These are phyloP conservation scores for Colletotrichum musae DNA, from an alignment of 2,329 filamentous ascomycete species.

Conservation along the genomic window DNA sequence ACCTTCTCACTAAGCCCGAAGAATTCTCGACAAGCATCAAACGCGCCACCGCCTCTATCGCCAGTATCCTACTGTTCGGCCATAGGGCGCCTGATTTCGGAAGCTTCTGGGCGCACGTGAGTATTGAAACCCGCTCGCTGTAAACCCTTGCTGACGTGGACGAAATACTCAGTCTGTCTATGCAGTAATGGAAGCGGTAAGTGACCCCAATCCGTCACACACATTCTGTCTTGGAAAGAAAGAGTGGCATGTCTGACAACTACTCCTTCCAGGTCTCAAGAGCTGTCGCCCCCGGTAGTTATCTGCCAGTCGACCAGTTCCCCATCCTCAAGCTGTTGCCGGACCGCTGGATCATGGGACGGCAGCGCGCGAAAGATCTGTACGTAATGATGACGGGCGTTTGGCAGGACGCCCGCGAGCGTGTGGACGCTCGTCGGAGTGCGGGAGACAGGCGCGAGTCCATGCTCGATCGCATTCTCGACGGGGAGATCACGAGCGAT, in stretches of 20 bases:
- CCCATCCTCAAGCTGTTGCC: constrained; percentile 60
- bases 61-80: constrained; percentile 16
- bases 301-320: constrained; percentile 64
- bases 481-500: constrained; percentile 51
- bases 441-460: constrained; percentile 44
- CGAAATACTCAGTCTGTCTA: constrained; percentile 17
- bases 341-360: constrained; percentile 58
- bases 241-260: no score
- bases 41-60: constrained; percentile 24
- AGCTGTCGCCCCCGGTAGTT: constrained; percentile 62
- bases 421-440: constrained; percentile 51
- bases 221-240: no score
- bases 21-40: constrained; percentile 9
- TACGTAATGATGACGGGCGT: constrained; percentile 57
- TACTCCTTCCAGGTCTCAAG: constrained; percentile 43
- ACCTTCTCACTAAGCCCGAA: constrained; percentile 22
- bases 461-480: constrained; percentile 58
- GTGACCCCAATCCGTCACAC: no score
- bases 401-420: constrained; percentile 54
- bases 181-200: constrained; percentile 9
- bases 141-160: neutral
- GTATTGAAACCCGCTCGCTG: neutral
- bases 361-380: constrained; percentile 52
- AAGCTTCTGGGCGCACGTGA: constrained; percentile 32
- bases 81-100: constrained; percentile 10